phyloP scores from a whole-genome alignment of 805 yeast species.

The Saccharomycopsis amapae region DNA sequence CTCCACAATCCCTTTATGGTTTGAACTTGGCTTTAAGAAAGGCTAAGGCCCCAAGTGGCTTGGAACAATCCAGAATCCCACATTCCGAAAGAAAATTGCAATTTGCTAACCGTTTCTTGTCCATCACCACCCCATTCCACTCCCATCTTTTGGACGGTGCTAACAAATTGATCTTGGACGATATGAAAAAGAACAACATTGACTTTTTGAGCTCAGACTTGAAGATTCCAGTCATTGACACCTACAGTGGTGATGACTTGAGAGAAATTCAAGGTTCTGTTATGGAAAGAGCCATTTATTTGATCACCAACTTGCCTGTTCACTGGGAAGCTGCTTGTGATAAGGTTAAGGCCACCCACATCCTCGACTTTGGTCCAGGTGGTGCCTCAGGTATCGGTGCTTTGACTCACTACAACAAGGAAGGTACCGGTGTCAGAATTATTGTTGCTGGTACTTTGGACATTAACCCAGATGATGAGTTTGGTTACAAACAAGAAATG shows the following conservation, averaged over 20 bases:
- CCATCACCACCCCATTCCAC: conserved; percentile 96
- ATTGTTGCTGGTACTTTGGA: conserved; percentile 91
- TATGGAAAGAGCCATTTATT: conserved; percentile 63
- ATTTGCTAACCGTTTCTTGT: conserved; percentile 88
- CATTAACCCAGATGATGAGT: conserved; percentile 65
- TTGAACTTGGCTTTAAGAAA: conserved; percentile 85
- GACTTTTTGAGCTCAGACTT: conserved; percentile 49
- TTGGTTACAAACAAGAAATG: conserved; percentile 92
- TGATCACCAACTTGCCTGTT: conserved; percentile 84
- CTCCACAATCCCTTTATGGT: conserved; percentile 97
- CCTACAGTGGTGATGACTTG: conserved; percentile 76
- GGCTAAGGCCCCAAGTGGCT: conserved; percentile 89
- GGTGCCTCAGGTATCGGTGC: conserved; percentile 96
- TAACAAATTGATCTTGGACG: conserved; percentile 55
- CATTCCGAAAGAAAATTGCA: conserved; percentile 88
- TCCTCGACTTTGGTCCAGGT: conserved; percentile 98
- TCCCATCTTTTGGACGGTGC: conserved; percentile 77
- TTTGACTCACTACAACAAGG: conserved; percentile 94
- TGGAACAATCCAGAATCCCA: conserved; percentile 94
- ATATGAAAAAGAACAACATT: conserved; percentile 52
- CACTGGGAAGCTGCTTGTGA: conserved; percentile 90
- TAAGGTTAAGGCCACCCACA: conserved; percentile 58
- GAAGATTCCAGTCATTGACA: conserved; percentile 85
- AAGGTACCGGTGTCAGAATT: conserved; percentile 95
- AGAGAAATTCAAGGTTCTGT: conserved; percentile 48